These are phyloP conservation scores for Heteromeles arbutifolia DNA, from an alignment of 306 rosid species.

Conservation along the genomic window DNA sequence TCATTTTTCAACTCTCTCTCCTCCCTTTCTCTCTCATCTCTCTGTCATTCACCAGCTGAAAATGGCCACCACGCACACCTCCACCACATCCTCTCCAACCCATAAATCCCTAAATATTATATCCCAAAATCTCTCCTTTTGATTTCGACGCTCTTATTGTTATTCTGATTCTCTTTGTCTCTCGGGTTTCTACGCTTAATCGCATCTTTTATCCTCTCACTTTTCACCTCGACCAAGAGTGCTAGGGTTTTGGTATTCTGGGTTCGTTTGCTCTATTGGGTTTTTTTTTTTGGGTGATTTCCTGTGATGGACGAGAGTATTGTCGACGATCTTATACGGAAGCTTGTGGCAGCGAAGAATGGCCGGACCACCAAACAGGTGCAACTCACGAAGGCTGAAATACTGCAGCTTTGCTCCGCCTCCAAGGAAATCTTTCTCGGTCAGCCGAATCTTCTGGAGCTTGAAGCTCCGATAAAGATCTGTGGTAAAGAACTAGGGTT, in stretches of 20 bases:
- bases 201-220: background rate
- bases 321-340: slow-evolving; percentile 56
- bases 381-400: slow-evolving; percentile 62
- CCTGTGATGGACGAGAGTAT: slow-evolving; percentile 45
- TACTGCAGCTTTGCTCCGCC: slow-evolving; percentile 45
- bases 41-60: slow-evolving; percentile 25
- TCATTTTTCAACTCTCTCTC: slow-evolving; percentile 1
- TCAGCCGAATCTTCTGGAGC: slow-evolving; percentile 79
- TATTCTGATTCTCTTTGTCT: background rate
- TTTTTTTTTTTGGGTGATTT: background rate
- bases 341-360: slow-evolving; percentile 55
- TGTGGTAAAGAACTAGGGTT: slow-evolving; percentile 37
- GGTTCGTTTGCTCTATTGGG: background rate
- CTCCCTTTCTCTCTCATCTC: too few species aligned
- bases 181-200: background rate
- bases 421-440: slow-evolving; percentile 72
- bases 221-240: background rate
- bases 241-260: background rate
- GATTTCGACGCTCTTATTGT: background rate
- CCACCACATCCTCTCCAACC: slow-evolving; percentile 5
- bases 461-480: slow-evolving; percentile 77
- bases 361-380: slow-evolving; percentile 72
- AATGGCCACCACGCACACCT: slow-evolving; percentile 37
- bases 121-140: background rate
- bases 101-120: background rate